Base-by-base conservation (phyloP, 805 yeast species). In the Candida gorgasii region DNA sequence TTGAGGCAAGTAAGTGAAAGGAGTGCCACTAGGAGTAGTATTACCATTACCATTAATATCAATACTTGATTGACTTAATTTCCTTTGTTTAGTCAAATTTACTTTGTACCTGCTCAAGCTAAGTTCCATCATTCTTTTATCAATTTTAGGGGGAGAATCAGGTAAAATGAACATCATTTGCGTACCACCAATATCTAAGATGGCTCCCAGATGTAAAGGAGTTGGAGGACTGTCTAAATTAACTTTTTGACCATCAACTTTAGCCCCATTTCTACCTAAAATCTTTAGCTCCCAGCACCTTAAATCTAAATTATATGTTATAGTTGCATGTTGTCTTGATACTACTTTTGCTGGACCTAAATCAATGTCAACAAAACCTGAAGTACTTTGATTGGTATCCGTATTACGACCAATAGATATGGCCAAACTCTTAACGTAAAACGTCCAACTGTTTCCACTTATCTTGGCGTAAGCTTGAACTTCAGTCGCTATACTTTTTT, bases 131-230 rank as follows among this genome's bases (percentile, higher is more conserved):
- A 78, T 70, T 36, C 66, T 65, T 32, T 63, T 73, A 48, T 86
- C 77, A 6, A 90, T 73, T 24, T 65, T 67, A 2, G 97, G 96
- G 9, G 80, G 79, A 4, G 87, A 81, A 60, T 90, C 97, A 1
- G 99, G 99, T 51, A 93, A 71, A 28, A 93, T 93, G 59, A 93
- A 93, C 95, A 93, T 92, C 98, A 93, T 93, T 65, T 93, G 98
- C 8, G 96, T 89, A 5, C 97, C 97, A 13, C 98, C 98, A 35
- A 93, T 82, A 55, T 93, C 99, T 44, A 93, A 65, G 13, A 93
- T 80, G 31, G 92, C 86, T n/a, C 99, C 99, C 1, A 95, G 84
- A 40, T 77, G 75, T 43, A 93, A 73, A 9, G 82, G 75, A 11
- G 83, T 75, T 3, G 81, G 71, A 30, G 64, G 53, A 4, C 74